Percentiles rank a stretch among this genome's conserved stretches.
phyloP scores from a whole-genome alignment of 805 yeast species.

The Sungouiozyma intestinalis region DNA sequence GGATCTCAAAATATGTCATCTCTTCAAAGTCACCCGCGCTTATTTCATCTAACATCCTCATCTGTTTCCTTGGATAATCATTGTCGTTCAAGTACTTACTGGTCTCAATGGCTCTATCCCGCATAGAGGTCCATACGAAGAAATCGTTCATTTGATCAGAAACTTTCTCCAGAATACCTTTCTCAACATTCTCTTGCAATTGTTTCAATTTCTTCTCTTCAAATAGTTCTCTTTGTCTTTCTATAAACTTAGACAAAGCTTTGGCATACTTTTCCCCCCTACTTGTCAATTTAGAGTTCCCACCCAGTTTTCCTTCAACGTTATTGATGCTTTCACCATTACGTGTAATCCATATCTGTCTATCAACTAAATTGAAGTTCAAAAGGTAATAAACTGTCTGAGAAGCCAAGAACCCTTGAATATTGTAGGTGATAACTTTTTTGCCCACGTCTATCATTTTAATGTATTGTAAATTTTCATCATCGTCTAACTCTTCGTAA shows the following conservation, averaged over 20 bases:
- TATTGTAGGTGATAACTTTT: slow-evolving; percentile 84
- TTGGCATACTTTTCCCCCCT: slow-evolving; percentile 68
- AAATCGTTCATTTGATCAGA: slow-evolving; percentile 41
- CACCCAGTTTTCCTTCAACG: slow-evolving; percentile 80
- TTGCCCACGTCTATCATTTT: slow-evolving; percentile 95
- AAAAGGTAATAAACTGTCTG: slow-evolving; percentile 85
- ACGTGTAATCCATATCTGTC: slow-evolving; percentile 91
- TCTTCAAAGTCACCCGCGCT: slow-evolving; percentile 93
- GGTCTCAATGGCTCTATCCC: slow-evolving; percentile 67
- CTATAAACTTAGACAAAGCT: slow-evolving; percentile 67
- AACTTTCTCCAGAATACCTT: slow-evolving; percentile 10
- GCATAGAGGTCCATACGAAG: slow-evolving; percentile 90
- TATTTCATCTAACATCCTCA: slow-evolving; percentile 87
- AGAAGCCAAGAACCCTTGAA: slow-evolving; percentile 80
- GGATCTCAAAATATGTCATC: slow-evolving; percentile 82
- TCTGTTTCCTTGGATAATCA: slow-evolving; percentile 67
- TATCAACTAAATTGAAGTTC: slow-evolving; percentile 76
- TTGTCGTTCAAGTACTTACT: slow-evolving; percentile 66
- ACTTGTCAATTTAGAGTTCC: slow-evolving; percentile 71
- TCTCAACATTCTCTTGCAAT: slow-evolving; percentile 14
- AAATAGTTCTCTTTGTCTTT: slow-evolving; percentile 58
- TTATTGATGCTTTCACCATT: slow-evolving; percentile 91
- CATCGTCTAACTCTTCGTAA: slow-evolving; percentile 81
- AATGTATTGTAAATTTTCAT: slow-evolving; percentile 67
- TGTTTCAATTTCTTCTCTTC: slow-evolving; percentile 42